Conservation (phyloP, 768 basidiomycete genomes). For the Auriscalpium orientale region DNA sequence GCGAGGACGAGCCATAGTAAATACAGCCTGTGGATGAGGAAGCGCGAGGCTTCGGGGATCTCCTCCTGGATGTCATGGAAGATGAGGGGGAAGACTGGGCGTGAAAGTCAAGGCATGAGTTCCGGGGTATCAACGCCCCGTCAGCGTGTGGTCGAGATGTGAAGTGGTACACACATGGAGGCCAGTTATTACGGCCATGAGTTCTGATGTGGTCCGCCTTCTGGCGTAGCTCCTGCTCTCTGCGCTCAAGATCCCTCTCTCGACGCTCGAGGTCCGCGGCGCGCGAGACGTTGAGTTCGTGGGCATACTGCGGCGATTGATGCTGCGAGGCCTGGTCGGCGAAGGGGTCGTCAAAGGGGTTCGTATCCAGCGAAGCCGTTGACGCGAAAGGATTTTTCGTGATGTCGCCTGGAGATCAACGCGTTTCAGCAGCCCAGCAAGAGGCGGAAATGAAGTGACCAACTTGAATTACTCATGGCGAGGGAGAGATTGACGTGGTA, state of each 20-base stretch:
- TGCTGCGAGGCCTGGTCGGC: conserved; percentile 22
- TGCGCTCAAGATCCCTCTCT: conserved; percentile 72
- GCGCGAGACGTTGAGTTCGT: conserved; percentile 30
- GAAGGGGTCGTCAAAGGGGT: conserved; percentile 86
- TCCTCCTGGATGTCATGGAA: conserved; percentile 90
- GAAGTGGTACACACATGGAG: conserved; percentile 55
- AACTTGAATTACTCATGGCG: conserved; percentile 9
- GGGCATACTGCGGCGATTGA: conserved; percentile 15
- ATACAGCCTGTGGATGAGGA: conserved; percentile 79
- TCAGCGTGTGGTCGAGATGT: background rate
- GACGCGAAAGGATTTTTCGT: conserved; percentile 81
- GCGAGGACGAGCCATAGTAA: conserved; percentile 91
- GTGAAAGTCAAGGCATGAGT: background rate
- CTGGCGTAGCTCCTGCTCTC: conserved; percentile 67
- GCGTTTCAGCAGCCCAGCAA: conserved; percentile 1
- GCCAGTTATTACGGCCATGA: conserved; percentile 91
- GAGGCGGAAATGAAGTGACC: conserved; percentile 4
- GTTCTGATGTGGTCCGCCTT: conserved; percentile 62
- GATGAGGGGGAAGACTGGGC: conserved; percentile 83
- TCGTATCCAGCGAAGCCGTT: conserved; percentile 75
- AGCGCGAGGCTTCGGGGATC: conserved; percentile 74
- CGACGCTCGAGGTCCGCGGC: conserved; percentile 65
- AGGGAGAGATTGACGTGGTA: background rate
- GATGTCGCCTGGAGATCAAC: conserved; percentile 18
- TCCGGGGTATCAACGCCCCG: background rate